Base-by-base conservation (phyloP, 2,329 filamentous ascomycete species). In the Grosmannia serpens region DNA sequence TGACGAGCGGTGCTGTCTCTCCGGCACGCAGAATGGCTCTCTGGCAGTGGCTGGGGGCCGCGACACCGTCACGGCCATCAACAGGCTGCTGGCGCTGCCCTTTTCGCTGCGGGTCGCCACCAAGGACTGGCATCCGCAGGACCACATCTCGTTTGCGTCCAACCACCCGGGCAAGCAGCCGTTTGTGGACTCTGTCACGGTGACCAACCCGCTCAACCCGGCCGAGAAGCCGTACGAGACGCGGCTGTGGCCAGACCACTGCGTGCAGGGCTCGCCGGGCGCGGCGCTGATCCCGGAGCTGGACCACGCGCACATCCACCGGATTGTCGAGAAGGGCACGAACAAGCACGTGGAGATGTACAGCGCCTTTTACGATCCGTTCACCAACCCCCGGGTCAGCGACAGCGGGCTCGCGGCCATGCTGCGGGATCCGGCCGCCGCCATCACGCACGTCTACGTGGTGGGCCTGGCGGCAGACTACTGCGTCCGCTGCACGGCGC, bases 401-500 rank as follows among this genome's bases (percentile, higher is more conserved):
- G 83, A 85, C 65, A 85, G 81, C 66, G 84, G 85, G 17, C 74
- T 97, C 29, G 79, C 78, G 1, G 73, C 67, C 1, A 67, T 76
- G 53, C 70, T 99, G 64, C 77, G 24, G 15, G 75, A 75, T 3
- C 74, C 74, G 20, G 75, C 73, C 0, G 29, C 38, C 31, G 31
- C 52, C 53, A 51, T 95, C 31, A 90, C 88, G 7, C 81, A 95
- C 69, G 88, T 96, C 7, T 96, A 86, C 69, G 82, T 94, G 26
- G 90, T 89, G 1, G 94, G 94, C 0, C 69, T 99, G 58, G 92
- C 94, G 4, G 85, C 84, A 22, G 94, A 97, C 71, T 96, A 88
- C 70, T 99, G 94, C 70, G 91, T 97, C 58, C 86, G 84, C 68
- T 80, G 74, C 62, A 95, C 91, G 20, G 92, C 91, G 0, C 72